Conservation (phyloP, 306 rosid species). For the Fragaria iinumae region DNA sequence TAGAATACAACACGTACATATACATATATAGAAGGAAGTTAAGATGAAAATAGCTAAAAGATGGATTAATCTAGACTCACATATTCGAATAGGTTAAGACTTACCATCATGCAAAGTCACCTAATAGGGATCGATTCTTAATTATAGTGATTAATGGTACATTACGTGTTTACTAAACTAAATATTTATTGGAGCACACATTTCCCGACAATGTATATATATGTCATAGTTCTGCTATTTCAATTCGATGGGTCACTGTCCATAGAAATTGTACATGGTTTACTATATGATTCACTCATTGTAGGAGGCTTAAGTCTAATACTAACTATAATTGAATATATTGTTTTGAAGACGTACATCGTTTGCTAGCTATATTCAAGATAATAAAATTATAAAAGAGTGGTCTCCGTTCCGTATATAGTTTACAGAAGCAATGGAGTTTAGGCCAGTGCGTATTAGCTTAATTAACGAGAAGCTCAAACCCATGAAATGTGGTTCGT, state of each 20-base stretch:
- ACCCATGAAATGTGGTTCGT: too few relatives aligned
- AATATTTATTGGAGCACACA: background rate
- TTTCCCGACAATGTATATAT: background rate
- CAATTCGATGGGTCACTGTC: background rate
- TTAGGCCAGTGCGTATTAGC: background rate
- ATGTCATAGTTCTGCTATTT: background rate
- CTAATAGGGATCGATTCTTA: background rate
- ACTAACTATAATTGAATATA: too few relatives aligned
- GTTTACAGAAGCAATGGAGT: background rate
- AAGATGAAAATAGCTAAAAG: background rate
- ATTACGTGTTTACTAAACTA: background rate
- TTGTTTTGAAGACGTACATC: background rate
- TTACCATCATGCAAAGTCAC: slow-evolving; percentile 15
- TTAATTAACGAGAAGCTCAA: too few relatives aligned
- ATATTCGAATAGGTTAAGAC: background rate
- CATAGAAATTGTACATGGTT: background rate
- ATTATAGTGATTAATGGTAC: background rate
- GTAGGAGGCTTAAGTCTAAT: background rate
- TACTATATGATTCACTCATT: background rate
- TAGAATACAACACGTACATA: background rate
- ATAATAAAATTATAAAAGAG: too few relatives aligned
- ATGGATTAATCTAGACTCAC: background rate
- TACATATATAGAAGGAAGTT: background rate
- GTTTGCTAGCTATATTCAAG: background rate
- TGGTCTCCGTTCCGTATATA: too few relatives aligned